Conservation (phyloP, 768 basidiomycete species). For the Tylopilus felleus region DNA sequence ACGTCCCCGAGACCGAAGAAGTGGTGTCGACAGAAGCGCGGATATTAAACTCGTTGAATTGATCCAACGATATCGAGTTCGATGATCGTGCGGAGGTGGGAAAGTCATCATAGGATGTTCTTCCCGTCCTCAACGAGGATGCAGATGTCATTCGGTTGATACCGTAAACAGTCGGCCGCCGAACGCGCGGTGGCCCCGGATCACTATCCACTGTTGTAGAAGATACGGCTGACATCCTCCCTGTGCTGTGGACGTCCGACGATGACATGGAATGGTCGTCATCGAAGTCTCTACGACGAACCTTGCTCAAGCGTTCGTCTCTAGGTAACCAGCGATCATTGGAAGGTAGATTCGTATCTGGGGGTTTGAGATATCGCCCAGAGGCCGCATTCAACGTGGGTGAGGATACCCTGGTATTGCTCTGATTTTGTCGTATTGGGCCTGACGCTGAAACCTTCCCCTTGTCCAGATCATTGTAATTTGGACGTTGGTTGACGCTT, state of each 20-base stretch:
- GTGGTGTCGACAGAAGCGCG: slow-evolving; percentile 66
- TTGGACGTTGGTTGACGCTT: slow-evolving; percentile 37
- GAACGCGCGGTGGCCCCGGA: slow-evolving; percentile 69
- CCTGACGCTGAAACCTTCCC: slow-evolving; percentile 57
- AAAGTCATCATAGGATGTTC: slow-evolving; percentile 69
- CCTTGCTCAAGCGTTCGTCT: slow-evolving; percentile 69
- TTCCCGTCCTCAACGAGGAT: slow-evolving; percentile 58
- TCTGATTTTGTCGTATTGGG: slow-evolving; percentile 60
- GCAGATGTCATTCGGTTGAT: slow-evolving; percentile 75
- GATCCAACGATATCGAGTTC: slow-evolving; percentile 73
- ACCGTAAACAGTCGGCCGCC: slow-evolving; percentile 59
- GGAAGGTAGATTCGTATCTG: slow-evolving; percentile 32
- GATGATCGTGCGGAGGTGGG: slow-evolving; percentile 73
- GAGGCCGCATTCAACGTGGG: slow-evolving; percentile 60
- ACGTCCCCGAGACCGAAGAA: slow-evolving; percentile 54
- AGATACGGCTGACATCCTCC: slow-evolving; percentile 74
- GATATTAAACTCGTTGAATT: slow-evolving; percentile 71
- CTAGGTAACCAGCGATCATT: slow-evolving; percentile 47
- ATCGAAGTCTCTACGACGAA: slow-evolving; percentile 78
- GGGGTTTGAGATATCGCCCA: slow-evolving; percentile 47
- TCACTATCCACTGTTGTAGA: slow-evolving; percentile 85
- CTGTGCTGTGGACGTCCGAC: slow-evolving; percentile 74
- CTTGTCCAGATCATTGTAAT: slow-evolving; percentile 33
- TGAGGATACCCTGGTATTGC: slow-evolving; percentile 37
- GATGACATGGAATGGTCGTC: slow-evolving; percentile 92